Conservation (phyloP, 1,139 yeast genomes). For the Yamadazyma spencermartinsiae region DNA sequence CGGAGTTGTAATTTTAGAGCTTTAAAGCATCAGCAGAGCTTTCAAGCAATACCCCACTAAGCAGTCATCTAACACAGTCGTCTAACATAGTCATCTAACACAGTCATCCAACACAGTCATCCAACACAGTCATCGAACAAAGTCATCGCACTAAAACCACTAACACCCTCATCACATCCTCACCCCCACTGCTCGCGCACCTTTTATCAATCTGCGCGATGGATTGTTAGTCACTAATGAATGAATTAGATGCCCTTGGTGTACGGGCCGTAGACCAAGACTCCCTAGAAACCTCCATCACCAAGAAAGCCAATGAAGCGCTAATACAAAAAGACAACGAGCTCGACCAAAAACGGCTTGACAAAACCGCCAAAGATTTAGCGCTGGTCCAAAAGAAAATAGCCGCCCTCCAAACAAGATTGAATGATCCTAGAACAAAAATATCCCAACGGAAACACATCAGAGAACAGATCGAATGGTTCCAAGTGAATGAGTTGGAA, state of each 20-base stretch:
- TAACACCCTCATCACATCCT: too few species aligned
- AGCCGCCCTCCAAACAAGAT: slow-evolving; percentile 45
- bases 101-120: too few species aligned
- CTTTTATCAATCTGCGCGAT: background rate
- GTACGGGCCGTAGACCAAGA: slow-evolving; percentile 68
- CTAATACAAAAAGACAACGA: slow-evolving; percentile 66
- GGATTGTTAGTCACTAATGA: too few species aligned
- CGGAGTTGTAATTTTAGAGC: too few species aligned
- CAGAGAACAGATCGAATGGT: slow-evolving; percentile 53
- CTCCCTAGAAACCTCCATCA: slow-evolving; percentile 69
- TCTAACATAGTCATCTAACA: too few species aligned
- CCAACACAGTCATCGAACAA: too few species aligned
- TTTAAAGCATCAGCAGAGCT: too few species aligned
- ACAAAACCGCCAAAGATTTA: slow-evolving; percentile 56
- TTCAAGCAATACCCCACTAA: too few species aligned
- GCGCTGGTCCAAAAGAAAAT: slow-evolving; percentile 46
- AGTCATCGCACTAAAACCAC: too few species aligned
- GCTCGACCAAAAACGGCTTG: slow-evolving; percentile 70
- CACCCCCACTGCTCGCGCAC: background rate
- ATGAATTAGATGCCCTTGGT: slow-evolving; percentile 27
- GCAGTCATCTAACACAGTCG: too few species aligned
- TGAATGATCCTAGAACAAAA: slow-evolving; percentile 56
- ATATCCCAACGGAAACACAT: slow-evolving; percentile 64
- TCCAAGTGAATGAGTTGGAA: slow-evolving; percentile 52
- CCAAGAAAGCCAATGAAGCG: slow-evolving; percentile 64